These are phyloP conservation scores for Anacardium occidentale DNA, from an alignment of 345 rosid species.

Conservation along the genomic window DNA sequence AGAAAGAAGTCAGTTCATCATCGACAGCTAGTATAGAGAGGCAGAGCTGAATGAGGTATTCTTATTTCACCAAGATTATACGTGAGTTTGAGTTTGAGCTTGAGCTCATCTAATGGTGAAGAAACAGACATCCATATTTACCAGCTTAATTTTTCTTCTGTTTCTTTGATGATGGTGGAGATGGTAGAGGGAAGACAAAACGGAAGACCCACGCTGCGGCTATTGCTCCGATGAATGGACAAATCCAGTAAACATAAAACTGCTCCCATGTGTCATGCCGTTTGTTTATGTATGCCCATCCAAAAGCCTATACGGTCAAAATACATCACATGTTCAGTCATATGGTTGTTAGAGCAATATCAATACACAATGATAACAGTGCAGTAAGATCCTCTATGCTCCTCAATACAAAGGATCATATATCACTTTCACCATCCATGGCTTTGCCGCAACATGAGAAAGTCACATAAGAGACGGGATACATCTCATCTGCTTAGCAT, in stretches of 20 bases:
- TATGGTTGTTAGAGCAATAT: no score
- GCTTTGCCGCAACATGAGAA: neutral
- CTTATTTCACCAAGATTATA: no score
- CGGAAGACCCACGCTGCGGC: conserved; percentile 80
- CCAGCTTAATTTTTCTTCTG: conserved; percentile 52
- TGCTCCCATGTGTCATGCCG: conserved; percentile 93
- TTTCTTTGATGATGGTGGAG: conserved; percentile 32
- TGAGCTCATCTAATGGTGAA: conserved; percentile 7
- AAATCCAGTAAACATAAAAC: conserved; percentile 83
- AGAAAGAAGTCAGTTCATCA: neutral
- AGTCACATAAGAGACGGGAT: no score
- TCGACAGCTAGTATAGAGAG: neutral
- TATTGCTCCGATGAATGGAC: conserved; percentile 81
- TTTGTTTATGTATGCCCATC: conserved; percentile 85
- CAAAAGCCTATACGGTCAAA: conserved; percentile 64
- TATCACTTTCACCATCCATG: neutral
- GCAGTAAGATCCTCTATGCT: neutral
- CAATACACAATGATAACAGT: neutral
- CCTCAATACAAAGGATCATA: neutral
- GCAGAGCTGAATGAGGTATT: neutral
- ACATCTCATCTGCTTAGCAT: neutral
- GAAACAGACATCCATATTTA: neutral
- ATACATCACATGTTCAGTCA: neutral
- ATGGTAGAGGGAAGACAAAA: conserved; percentile 44
- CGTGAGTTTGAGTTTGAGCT: no score